Conservation (phyloP, 1,284 basidiomycete species). For the Irpex sp. region DNA sequence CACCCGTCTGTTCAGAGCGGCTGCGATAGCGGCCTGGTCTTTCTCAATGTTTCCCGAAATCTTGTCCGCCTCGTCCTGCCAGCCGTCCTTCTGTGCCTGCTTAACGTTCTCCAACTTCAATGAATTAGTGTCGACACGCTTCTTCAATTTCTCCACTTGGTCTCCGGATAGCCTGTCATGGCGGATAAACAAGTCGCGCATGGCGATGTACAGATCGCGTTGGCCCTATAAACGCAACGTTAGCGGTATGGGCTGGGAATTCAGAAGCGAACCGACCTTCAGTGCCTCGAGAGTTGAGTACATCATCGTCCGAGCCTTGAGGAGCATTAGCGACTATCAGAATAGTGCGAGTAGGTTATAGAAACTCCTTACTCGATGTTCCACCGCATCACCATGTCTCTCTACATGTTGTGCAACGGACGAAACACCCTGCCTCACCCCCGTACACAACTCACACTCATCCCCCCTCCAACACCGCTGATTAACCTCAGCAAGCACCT, state of each 20-base stretch:
- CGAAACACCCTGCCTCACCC: slow-evolving; percentile 72
- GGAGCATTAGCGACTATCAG: neutral
- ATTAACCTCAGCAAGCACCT: slow-evolving; percentile 75
- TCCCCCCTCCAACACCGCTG: slow-evolving; percentile 77
- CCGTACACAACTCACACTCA: slow-evolving; percentile 76
- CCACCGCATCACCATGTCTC: slow-evolving; percentile 73
- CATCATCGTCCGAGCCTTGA: slow-evolving; percentile 53
- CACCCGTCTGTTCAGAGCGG: slow-evolving; percentile 68
- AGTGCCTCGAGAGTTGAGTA: slow-evolving; percentile 69
- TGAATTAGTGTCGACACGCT: slow-evolving; percentile 74
- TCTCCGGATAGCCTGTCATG: slow-evolving; percentile 83
- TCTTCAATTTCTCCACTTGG: slow-evolving; percentile 81
- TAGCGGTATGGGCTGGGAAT: slow-evolving; percentile 15
- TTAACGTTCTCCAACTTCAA: slow-evolving; percentile 74
- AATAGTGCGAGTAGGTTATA: neutral
- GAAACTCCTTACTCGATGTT: slow-evolving; percentile 62
- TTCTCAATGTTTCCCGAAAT: slow-evolving; percentile 66
- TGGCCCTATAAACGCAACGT: slow-evolving; percentile 48
- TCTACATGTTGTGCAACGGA: slow-evolving; percentile 69
- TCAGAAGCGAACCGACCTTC: slow-evolving; percentile 46
- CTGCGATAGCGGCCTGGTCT: slow-evolving; percentile 71
- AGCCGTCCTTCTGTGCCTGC: slow-evolving; percentile 68
- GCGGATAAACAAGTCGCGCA: slow-evolving; percentile 80
- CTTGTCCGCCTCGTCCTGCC: slow-evolving; percentile 80
- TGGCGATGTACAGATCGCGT: slow-evolving; percentile 83